Evolutionary conservation across 2,329 filamentous ascomycete genomes (phyloP), one percentile per base, ranked within the genome.

Genomic region (Calonectria henricotiae): DNA sequence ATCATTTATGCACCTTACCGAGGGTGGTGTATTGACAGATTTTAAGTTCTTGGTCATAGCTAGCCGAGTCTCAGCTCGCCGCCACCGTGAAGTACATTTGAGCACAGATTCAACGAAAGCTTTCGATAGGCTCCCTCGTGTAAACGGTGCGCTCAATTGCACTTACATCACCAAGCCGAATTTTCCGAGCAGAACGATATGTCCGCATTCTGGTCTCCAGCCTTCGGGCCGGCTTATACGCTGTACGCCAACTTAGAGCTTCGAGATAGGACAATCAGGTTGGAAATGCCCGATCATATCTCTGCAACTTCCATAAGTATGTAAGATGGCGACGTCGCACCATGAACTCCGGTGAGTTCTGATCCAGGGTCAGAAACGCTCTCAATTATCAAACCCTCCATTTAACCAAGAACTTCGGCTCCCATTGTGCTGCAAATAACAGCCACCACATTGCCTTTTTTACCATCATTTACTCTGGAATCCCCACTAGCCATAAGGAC

Each of bases 381-480:
- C 25, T 51, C 30, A 23, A 37, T n/a, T 23, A 23, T 23, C 25
- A n/a, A 30, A 17, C 15, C 20, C 49, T 37, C 37, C 49, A n/a
- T 37, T 7, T 1, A 37, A 23, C 9, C 9, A 13, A 55, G 11
- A 37, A 35, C 11, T 15, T 7, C 20, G 11, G 13, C n/a, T 23
- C 8, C 12, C 20, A 4, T 4, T 37, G 5, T 37, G 11, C 30
- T 20, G 11, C 49, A 23, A 55, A 35, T 23, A 54, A 20, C 27
- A 6, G 11, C 20, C 23, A 23, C 8, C 49, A 55, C 23, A 37
- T 37, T 55, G 49, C 17, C 49, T 37, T 55, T 37, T 17, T 30
- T 55, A 55, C 49, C 5, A 35, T 55, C 8, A 12, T 55, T 17
- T 55, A 37, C n/a, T 55, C 49, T 37, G 49, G 37, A 6, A 55